A percentile compares a stretch with the other conserved stretches of the same genome.
These are phyloP conservation scores for Daldinia caldariorum DNA, from an alignment of 495 filamentous ascomycete species.

Conservation along the genomic window DNA sequence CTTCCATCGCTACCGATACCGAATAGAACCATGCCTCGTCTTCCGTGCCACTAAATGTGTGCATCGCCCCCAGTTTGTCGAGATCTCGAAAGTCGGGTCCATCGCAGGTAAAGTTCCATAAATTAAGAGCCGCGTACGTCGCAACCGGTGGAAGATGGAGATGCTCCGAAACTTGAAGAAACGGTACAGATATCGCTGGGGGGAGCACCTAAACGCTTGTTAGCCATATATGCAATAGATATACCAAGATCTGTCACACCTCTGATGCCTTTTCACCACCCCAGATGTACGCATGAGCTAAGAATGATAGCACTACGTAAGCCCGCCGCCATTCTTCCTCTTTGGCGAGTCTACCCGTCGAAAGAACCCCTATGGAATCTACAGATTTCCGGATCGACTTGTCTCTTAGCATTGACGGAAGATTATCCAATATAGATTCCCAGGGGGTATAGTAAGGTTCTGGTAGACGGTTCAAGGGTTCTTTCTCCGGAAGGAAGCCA, in stretches of 20 bases:
- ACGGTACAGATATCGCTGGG: constrained; percentile 79
- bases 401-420: constrained; percentile 82
- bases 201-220: constrained; percentile 65
- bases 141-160: constrained; percentile 88
- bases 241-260: constrained; percentile 31
- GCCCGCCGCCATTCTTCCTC: constrained; percentile 90
- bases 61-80: constrained; percentile 76
- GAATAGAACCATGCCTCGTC: constrained; percentile 98
- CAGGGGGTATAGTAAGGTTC: constrained; percentile 88
- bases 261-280: constrained; percentile 49
- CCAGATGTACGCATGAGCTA: constrained; percentile 91
- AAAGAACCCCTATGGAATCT: constrained; percentile 78
- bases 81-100: constrained; percentile 72
- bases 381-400: constrained; percentile 76
- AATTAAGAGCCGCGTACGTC: constrained; percentile 84
- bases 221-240: not conserved
- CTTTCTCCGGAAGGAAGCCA: constrained; percentile 84
- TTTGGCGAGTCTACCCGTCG: constrained; percentile 74
- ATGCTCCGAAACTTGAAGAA: constrained; percentile 75
- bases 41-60: constrained; percentile 88
- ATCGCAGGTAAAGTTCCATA: constrained; percentile 89
- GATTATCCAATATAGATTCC: constrained; percentile 80
- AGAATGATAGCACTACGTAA: constrained; percentile 83
- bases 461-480: constrained; percentile 79
- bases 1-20: constrained; percentile 93